Evolutionary conservation across 2,329 filamentous ascomycete species (phyloP).

Genomic region (Aciculosporium take): DNA sequence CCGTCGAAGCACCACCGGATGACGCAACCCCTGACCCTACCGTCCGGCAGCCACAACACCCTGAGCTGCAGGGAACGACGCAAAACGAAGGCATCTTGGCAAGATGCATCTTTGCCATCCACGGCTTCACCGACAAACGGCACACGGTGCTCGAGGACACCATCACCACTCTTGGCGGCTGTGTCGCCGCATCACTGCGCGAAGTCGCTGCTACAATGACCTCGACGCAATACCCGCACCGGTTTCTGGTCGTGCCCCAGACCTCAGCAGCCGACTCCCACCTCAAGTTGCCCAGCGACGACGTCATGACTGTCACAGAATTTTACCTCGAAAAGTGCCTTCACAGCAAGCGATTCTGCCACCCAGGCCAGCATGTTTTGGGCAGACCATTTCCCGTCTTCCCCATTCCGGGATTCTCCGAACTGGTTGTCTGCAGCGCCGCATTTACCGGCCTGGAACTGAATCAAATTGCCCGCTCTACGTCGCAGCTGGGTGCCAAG

Average conservation of each 20-base stretch:
- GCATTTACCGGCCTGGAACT: slow-evolving; percentile 76
- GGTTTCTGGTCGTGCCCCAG: slow-evolving; percentile 43
- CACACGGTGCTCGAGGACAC: slow-evolving; percentile 33
- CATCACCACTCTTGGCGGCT: slow-evolving; percentile 33
- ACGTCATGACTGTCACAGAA: slow-evolving; percentile 54
- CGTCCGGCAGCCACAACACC: slow-evolving; percentile 3
- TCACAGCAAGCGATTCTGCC: slow-evolving; percentile 55
- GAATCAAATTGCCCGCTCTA: slow-evolving; percentile 65
- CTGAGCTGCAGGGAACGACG: not conserved
- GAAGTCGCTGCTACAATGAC: slow-evolving; percentile 21
- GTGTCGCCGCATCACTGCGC: slow-evolving; percentile 27
- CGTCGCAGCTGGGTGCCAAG: slow-evolving; percentile 61
- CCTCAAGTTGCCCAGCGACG: slow-evolving; percentile 22
- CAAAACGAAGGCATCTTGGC: slow-evolving; percentile 32
- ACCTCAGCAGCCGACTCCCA: slow-evolving; percentile 30
- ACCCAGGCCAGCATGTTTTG: slow-evolving; percentile 55
- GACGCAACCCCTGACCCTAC: slow-evolving; percentile 5
- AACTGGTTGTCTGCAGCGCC: slow-evolving; percentile 63
- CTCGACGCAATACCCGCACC: slow-evolving; percentile 18
- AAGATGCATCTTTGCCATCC: slow-evolving; percentile 42
- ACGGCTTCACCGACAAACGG: slow-evolving; percentile 42
- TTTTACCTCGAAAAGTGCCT: slow-evolving; percentile 90
- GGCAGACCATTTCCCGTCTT: slow-evolving; percentile 63
- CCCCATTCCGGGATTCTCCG: slow-evolving; percentile 53
- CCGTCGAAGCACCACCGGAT: slow-evolving; percentile 3